Evolutionary conservation across 495 filamentous ascomycete genomes (phyloP).

Genomic region (Umbilicaria muhlenbergii): DNA sequence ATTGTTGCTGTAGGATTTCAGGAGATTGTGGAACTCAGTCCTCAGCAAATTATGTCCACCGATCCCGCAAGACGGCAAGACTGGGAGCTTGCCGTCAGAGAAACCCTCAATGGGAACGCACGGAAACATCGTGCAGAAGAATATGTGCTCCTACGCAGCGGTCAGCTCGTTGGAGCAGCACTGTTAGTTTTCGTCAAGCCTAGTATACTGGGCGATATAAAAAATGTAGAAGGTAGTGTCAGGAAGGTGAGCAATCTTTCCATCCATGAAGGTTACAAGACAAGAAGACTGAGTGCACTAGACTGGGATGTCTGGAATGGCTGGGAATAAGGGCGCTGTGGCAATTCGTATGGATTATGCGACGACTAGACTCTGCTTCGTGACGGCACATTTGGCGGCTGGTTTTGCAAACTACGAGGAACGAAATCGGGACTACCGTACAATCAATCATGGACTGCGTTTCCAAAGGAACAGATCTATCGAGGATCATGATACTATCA

Average conservation of each 20-base stretch:
- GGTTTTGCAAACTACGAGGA: constrained; percentile 97
- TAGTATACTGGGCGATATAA: constrained; percentile 60
- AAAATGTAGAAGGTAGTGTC: constrained; percentile 88
- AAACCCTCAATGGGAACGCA: constrained; percentile 58
- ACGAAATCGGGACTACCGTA: constrained; percentile 80
- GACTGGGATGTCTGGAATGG: constrained; percentile 94
- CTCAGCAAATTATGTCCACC: constrained; percentile 98
- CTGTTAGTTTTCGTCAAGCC: constrained; percentile 79
- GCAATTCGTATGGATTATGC: constrained; percentile 92
- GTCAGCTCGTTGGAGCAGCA: constrained; percentile 89
- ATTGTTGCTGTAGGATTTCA: constrained; percentile 88
- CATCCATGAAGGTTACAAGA: neutral
- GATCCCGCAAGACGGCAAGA: constrained; percentile 70
- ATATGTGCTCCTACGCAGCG: constrained; percentile 80
- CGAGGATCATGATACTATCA: constrained; percentile 82
- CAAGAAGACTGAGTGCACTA: constrained; percentile 14
- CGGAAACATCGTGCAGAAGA: constrained; percentile 44
- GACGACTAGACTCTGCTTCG: constrained; percentile 86
- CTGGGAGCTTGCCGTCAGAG: constrained; percentile 74
- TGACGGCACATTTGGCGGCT: constrained; percentile 92
- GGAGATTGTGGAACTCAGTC: constrained; percentile 91
- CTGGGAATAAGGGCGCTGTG: constrained; percentile 95
- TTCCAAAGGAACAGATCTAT: constrained; percentile 86
- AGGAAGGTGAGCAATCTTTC: constrained; percentile 50
- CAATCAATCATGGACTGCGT: constrained; percentile 70